phyloP scores from a whole-genome alignment of 192 early-diverging fungal species.

The Linnemannia exigua region DNA sequence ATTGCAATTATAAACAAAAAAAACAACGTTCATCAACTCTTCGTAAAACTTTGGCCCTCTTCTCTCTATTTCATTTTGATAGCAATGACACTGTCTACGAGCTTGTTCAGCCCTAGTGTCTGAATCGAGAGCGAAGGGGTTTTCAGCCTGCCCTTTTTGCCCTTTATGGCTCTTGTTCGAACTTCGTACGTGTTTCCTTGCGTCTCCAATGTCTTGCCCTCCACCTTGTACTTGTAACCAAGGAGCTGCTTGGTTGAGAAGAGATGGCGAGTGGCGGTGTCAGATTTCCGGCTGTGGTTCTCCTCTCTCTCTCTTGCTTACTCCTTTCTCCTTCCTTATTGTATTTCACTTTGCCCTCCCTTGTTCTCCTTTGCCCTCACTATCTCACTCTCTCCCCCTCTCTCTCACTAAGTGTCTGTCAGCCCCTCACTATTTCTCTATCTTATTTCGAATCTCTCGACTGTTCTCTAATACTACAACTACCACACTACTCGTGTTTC shows the following conservation, averaged over 20 bases:
- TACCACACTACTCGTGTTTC: conserved; percentile 6
- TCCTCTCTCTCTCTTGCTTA: neutral
- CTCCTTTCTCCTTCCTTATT: too few species aligned
- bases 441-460: neutral
- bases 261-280: neutral
- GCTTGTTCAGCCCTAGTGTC: neutral
- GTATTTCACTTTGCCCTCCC: too few species aligned
- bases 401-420: neutral
- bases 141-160: neutral
- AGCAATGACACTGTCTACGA: neutral
- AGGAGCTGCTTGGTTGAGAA: neutral
- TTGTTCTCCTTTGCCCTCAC: neutral
- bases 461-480: neutral
- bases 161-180: neutral
- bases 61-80: too few species aligned
- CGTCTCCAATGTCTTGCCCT: neutral
- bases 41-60: neutral
- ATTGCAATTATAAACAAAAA: neutral
- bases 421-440: neutral
- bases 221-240: neutral
- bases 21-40: neutral
- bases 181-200: neutral
- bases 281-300: neutral
- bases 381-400: neutral
- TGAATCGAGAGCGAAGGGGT: neutral